A percentile compares a stretch with the other conserved stretches of the same genome.
These are phyloP conservation scores for Paraphysoderma sedebokerense DNA, from an alignment of 371 early-diverging fungal genomes.

Conservation along the genomic window DNA sequence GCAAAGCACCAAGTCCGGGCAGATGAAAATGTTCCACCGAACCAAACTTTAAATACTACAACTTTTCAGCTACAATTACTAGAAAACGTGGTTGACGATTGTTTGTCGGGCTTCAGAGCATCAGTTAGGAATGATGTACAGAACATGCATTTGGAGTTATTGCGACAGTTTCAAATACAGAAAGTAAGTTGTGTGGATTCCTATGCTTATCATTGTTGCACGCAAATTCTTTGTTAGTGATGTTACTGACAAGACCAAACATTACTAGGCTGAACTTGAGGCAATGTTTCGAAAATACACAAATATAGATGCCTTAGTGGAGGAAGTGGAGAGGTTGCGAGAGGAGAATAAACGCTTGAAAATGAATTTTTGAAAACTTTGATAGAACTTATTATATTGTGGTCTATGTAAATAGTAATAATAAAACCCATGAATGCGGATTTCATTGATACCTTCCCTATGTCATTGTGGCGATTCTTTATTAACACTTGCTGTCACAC, in stretches of 20 bases:
- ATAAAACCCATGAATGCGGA: too few species aligned
- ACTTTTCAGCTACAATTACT: slow-evolving; percentile 22
- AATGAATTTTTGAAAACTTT: too few species aligned
- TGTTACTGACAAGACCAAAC: background rate
- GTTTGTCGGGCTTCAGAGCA: slow-evolving; percentile 25
- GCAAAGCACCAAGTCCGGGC: too few species aligned
- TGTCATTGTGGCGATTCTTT: too few species aligned
- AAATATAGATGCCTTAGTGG: slow-evolving; percentile 17
- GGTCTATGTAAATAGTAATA: too few species aligned
- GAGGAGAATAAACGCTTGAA: too few species aligned
- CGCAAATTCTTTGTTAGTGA: background rate
- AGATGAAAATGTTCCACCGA: background rate
- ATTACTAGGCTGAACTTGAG: slow-evolving; percentile 27
- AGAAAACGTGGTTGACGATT: slow-evolving; percentile 28
- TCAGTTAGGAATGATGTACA: slow-evolving; percentile 32
- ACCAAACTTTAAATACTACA: background rate
- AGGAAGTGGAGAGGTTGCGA: slow-evolving; percentile 20
- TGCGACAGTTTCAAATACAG: slow-evolving; percentile 42
- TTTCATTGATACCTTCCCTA: too few species aligned
- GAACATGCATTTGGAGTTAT: slow-evolving; percentile 42
- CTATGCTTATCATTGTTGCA: slow-evolving; percentile 4
- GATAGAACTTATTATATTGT: too few species aligned
- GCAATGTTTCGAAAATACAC: slow-evolving; percentile 18
- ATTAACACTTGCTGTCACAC: too few species aligned
- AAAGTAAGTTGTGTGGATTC: slow-evolving; percentile 13